Evolutionary conservation across 192 early-diverging fungal species (phyloP), one percentile per base, ranked within the genome.

Genomic region (Gigaspora rosea): DNA sequence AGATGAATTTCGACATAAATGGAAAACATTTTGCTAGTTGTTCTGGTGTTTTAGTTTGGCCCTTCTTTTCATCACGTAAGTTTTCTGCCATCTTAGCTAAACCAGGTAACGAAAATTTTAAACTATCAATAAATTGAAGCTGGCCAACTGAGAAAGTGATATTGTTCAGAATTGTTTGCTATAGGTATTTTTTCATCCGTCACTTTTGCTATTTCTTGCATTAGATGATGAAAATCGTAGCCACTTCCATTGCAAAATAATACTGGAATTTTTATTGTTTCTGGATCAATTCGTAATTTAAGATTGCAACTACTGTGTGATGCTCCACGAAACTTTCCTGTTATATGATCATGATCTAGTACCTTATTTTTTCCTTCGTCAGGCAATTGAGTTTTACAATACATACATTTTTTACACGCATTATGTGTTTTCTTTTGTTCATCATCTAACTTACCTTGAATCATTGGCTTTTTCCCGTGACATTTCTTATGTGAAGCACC

Each of bases 371-470:
- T 51, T 71, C n/a, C 18, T 50, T 52, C 13, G 2, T 71, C 68
- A 22, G 35, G 35, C 9, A 70, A 71, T 4, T 20, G 16, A 0
- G 3, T 48, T 32, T 71, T 71, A 48, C 68, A 70, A 49, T 48
- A 48, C 46, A 70, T 13, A 50, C 68, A 70, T 70, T 22, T 13
- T 2, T 70, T 50, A 50, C 35, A 70, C 11, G 47, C 2, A 1
- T 70, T 51, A 48, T 70, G 41, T 18, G 11, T 27, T 70, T 70
- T 1, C n/a, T 47, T 49, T 15, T 69, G 67, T 13, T 69, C 67
- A 69, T 69, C 67, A 69, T 69, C 7, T 69, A 69, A 49, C 47
- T 48, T 69, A 69, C 67, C 41, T 69, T 49, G 67, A 69, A 69
- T 69, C 9, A 47, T n/a, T 47, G 16, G 4, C 2, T n/a, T n/a